These are phyloP conservation scores for Agrostemma githago DNA, from an alignment of 148 eudicot species.

Conservation along the genomic window DNA sequence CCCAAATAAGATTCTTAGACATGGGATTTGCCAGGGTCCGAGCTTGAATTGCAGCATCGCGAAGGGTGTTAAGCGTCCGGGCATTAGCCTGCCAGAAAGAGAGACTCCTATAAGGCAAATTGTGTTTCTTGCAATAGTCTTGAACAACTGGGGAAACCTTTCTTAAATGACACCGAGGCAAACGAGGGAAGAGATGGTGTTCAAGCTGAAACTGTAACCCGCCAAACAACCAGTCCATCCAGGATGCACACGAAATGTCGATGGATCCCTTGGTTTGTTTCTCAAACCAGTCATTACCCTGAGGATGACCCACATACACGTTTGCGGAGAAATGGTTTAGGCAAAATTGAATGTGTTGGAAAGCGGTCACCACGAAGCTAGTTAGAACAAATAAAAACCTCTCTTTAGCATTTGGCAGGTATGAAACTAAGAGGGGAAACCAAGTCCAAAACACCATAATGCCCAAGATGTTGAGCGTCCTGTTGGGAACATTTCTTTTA, in stretches of 20 bases:
- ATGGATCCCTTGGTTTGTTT: constrained; percentile 78
- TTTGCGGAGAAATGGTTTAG: constrained; percentile 80
- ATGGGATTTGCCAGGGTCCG: constrained; percentile 38
- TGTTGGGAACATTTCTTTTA: constrained; percentile 52
- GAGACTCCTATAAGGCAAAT: constrained; percentile 68
- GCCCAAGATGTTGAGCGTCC: constrained; percentile 61
- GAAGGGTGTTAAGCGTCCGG: constrained; percentile 51
- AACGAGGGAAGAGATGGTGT: constrained; percentile 80
- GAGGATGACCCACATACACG: constrained; percentile 69
- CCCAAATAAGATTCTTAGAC: constrained; percentile 62
- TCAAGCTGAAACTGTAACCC: constrained; percentile 92
- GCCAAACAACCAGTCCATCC: constrained; percentile 90
- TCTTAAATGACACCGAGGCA: constrained; percentile 77
- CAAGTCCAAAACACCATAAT: constrained; percentile 74
- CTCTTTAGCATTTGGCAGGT: constrained; percentile 58
- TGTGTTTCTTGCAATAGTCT: constrained; percentile 82
- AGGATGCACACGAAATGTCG: constrained; percentile 55
- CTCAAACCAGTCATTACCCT: constrained; percentile 82
- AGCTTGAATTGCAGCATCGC: constrained; percentile 71
- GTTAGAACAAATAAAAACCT: constrained; percentile 50
- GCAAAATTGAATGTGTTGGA: constrained; percentile 75
- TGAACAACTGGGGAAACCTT: constrained; percentile 58
- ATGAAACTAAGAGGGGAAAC: constrained; percentile 60
- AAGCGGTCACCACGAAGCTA: constrained; percentile 49
- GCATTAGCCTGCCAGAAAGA: constrained; percentile 70